Evolutionary conservation across 106 monocot species (phyloP), one percentile per base, ranked within the genome.

Genomic region (Dendrobium officinale): DNA sequence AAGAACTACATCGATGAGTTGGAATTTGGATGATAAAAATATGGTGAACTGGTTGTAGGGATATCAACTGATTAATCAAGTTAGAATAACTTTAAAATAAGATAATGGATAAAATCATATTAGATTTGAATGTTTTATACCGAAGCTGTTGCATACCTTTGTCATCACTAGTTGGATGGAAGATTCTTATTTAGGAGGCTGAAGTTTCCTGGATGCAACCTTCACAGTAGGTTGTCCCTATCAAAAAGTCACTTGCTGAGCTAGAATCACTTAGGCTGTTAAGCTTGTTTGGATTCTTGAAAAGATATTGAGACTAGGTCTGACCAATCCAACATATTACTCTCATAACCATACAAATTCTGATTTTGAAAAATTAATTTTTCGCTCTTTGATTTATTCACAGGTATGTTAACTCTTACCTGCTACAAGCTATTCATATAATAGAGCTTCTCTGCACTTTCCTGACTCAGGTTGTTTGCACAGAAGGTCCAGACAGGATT

Each of bases 401-500:
- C 15, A n/a, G 5, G 8, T 0, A 45, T 45, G 45, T 45, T 45
- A 7, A 45, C 45, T 9, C 45, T 58, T 58, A 61, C 19, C 22
- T 61, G 61, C 61, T 70, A 31, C 70, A 70, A 37, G 24, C 37
- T 16, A 29, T 70, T 70, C 33, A 70, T 31, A 29, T 37, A 13
- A 70, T 70, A 31, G 70, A 22, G 70, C 70, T 68, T 31, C 33
- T 74, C 76, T 73, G 4, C 31, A 76, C 48, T 49, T 49, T 48
- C 26, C 24, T 48, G 6, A 58, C 68, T 55, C 80, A 96, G 96
- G 97, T 97, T 37, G 97, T 97, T n/a, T 97, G 97, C 91, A 97
- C 97, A 67, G 97, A 98, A 88, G 97, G 97, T 55, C 97, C 97
- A 51, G 97, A 94, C 24, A 86, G 97, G 9, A 84, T 98, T 22